These are phyloP conservation scores for Tylopilus sp. DNA, from an alignment of 768 basidiomycete species.

Conservation along the genomic window DNA sequence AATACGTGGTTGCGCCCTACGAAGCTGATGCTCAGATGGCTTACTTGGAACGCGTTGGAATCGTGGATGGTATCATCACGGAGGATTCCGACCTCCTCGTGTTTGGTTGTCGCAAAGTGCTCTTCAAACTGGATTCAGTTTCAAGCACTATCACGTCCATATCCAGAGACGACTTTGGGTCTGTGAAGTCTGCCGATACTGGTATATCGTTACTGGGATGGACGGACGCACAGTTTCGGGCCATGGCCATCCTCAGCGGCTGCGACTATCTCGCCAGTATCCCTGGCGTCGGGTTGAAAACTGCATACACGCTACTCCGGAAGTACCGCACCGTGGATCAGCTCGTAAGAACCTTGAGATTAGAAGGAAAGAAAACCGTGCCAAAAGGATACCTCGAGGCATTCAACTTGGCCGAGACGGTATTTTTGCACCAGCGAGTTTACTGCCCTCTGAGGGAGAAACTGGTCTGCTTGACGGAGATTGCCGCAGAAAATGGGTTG, in stretches of 20 bases:
- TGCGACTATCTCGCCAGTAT: conserved; percentile 94
- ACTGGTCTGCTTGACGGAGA: conserved; percentile 67
- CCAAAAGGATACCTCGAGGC: conserved; percentile 71
- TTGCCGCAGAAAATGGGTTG: conserved; percentile 51
- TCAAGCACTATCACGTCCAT: conserved; percentile 64
- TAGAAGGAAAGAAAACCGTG: conserved; percentile 83
- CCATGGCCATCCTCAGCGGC: conserved; percentile 91
- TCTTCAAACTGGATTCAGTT: conserved; percentile 87
- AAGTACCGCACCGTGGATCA: conserved; percentile 87
- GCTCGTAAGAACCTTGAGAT: conserved; percentile 65
- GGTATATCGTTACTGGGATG: conserved; percentile 81
- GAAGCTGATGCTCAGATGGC: conserved; percentile 98
- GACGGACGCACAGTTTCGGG: conserved; percentile 86
- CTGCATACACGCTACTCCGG: conserved; percentile 75
- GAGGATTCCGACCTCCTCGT: conserved; percentile 98
- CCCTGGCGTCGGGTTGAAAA: conserved; percentile 90
- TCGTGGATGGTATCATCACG: conserved; percentile 90
- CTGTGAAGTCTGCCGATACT: conserved; percentile 46
- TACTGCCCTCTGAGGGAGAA: conserved; percentile 68
- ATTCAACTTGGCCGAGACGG: conserved; percentile 83
- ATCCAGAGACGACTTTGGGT: conserved; percentile 64
- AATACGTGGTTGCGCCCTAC: conserved; percentile 94
- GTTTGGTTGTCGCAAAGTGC: conserved; percentile 88
- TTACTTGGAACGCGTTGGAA: conserved; percentile 77
- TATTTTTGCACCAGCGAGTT: conserved; percentile 90